Evolutionary conservation across 2,329 filamentous ascomycete genomes (phyloP).

Genomic region (Apiospora rasikravindrae): DNA sequence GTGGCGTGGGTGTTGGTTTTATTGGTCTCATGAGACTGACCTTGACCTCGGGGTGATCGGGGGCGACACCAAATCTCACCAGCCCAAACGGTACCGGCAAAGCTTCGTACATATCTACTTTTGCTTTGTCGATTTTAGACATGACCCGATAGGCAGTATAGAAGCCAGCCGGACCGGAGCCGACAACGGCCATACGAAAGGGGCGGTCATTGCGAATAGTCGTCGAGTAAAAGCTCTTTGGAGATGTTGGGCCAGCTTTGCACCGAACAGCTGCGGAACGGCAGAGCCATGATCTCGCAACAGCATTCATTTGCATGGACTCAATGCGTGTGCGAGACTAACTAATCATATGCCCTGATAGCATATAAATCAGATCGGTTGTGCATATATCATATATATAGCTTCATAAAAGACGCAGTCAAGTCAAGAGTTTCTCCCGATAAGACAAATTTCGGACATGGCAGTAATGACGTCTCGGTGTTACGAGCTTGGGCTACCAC

Average conservation of each 20-base stretch:
- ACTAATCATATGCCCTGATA: neutral
- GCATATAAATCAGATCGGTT: neutral
- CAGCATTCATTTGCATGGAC: constrained; percentile 28
- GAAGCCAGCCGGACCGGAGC: constrained; percentile 94
- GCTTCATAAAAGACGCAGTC: neutral
- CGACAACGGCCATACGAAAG: constrained; percentile 85
- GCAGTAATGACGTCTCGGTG: constrained; percentile 11
- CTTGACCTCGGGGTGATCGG: constrained; percentile 98
- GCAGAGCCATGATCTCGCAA: constrained; percentile 36
- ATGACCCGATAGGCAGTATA: constrained; percentile 90
- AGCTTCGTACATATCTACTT: constrained; percentile 95
- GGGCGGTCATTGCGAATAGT: constrained; percentile 48
- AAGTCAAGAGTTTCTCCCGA: neutral
- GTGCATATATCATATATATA: neutral
- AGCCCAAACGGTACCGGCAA: constrained; percentile 92
- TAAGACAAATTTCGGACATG: neutral
- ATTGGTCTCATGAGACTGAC: constrained; percentile 49
- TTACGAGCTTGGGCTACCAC: constrained; percentile 1
- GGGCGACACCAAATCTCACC: constrained; percentile 93
- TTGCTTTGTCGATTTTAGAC: constrained; percentile 71
- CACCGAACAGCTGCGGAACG: constrained; percentile 28
- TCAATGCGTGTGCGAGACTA: neutral
- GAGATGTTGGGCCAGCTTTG: constrained; percentile 24
- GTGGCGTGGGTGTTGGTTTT: neutral
- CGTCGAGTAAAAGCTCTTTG: constrained; percentile 32